Evolutionary conservation across 495 filamentous ascomycete genomes (phyloP).

Genomic region (Xanthoparmelia taractica): DNA sequence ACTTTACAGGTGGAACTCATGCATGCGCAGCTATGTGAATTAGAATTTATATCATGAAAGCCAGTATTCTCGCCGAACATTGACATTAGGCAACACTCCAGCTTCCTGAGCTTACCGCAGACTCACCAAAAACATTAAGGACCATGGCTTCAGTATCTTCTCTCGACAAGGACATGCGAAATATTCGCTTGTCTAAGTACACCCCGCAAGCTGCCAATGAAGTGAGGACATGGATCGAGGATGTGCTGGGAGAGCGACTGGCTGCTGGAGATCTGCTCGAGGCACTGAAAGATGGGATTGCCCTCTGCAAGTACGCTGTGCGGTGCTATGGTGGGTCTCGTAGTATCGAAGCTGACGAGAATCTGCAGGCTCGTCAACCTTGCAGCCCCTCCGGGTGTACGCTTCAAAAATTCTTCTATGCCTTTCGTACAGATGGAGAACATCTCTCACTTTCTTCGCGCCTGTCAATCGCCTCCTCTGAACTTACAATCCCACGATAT

Average conservation of each 20-base stretch:
- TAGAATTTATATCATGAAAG: neutral
- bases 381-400: conserved; percentile 65
- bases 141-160: conserved; percentile 91
- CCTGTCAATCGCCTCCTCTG: conserved; percentile 74
- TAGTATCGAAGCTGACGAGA: neutral
- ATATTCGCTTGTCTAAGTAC: conserved; percentile 85
- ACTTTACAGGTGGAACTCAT: neutral
- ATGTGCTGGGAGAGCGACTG: conserved; percentile 64
- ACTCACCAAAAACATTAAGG: neutral
- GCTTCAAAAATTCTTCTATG: conserved; percentile 77
- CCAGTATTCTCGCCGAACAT: neutral
- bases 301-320: conserved; percentile 70
- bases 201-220: conserved; percentile 87
- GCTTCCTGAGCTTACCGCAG: neutral
- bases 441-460: conserved; percentile 89
- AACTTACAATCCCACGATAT: conserved; percentile 87
- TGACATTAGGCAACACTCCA: neutral
- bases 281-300: conserved; percentile 77
- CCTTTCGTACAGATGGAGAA: conserved; percentile 99
- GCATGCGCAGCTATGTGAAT: neutral
- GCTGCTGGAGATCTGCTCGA: conserved; percentile 71
- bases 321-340: conserved; percentile 23
- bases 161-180: conserved; percentile 91
- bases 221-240: conserved; percentile 80
- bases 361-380: conserved; percentile 69